A percentile compares a stretch with the other conserved stretches of the same genome.
These are phyloP conservation scores for Trichophyton verrucosum DNA, from an alignment of 2,329 filamentous ascomycete species.

Conservation along the genomic window DNA sequence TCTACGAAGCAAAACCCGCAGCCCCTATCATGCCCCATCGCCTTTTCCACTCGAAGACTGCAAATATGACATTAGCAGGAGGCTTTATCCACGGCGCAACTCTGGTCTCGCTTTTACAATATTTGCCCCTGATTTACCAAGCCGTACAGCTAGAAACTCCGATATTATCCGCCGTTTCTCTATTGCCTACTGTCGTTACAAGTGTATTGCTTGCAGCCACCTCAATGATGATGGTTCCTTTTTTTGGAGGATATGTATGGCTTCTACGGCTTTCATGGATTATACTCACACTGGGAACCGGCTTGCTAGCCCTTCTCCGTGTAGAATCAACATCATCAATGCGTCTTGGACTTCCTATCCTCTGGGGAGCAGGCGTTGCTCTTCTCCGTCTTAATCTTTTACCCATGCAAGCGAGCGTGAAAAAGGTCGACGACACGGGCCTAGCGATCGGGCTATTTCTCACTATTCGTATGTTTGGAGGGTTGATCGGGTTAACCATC, in stretches of 20 bases:
- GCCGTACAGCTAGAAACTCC: background rate
- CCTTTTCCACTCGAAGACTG: background rate
- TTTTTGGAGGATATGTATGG: background rate
- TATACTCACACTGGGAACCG: background rate
- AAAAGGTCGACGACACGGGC: background rate
- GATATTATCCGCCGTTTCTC: background rate
- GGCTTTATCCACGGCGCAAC: background rate
- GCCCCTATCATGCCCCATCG: background rate
- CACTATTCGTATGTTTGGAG: background rate
- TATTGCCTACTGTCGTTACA: background rate
- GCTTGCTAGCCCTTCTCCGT: background rate
- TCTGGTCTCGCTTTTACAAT: background rate
- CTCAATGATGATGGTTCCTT: background rate
- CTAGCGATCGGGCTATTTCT: background rate
- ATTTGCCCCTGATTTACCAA: background rate
- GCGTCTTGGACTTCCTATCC: background rate
- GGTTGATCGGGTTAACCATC: background rate
- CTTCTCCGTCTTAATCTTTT: background rate
- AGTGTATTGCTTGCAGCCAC: background rate
- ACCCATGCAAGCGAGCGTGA: background rate
- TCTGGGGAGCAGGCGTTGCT: background rate
- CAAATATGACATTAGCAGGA: background rate
- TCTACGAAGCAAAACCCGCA: constrained; percentile 35
- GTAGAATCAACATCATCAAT: background rate
- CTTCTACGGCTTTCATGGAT: background rate